Base-by-base conservation (phyloP, 2,329 filamentous ascomycete species). In the Epichloe uncinata region DNA sequence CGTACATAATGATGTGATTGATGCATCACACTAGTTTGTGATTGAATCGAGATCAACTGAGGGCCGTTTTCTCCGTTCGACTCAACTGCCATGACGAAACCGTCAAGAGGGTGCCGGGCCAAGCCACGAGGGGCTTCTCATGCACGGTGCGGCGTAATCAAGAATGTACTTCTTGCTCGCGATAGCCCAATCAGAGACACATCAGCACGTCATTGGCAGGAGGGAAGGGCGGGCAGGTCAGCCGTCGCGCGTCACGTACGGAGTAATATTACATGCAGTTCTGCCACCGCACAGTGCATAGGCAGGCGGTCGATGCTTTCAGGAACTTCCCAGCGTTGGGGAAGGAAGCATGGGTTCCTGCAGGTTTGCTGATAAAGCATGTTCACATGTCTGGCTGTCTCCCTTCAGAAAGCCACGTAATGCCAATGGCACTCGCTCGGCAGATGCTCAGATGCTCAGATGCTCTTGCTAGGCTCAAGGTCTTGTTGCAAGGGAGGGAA, bases 71-170 rank as follows among this genome's bases (percentile, higher is more conserved):
- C 22, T 35, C 26, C 11, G 38, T 33, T 26, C 15, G n/a, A n/a
- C n/a, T n/a, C n/a, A n/a, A n/a, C n/a, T n/a, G n/a, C n/a, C n/a
- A n/a, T n/a, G n/a, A n/a, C n/a, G n/a, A n/a, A n/a, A n/a, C n/a
- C n/a, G n/a, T n/a, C n/a, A n/a, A n/a, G n/a, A n/a, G n/a, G n/a
- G n/a, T n/a, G n/a, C n/a, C n/a, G n/a, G n/a, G n/a, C n/a, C n/a
- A n/a, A n/a, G n/a, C n/a, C n/a, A n/a, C n/a, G n/a, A n/a, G n/a
- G n/a, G n/a, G 11, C 7, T 1, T 26, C 7, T 26, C 22, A 26
- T 26, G 49, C 53, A 53, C 51, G 49, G 51, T 53, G 53, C 48
- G 40, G 46, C 50, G 53, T 51, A 49, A 52, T 51, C 46, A 40
- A 41, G 35, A 8, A 9, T 30, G 26, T 42, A 47, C 44, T 13